A percentile compares a stretch with the other conserved stretches of the same genome.
Evolutionary conservation across 371 early-diverging fungal genomes (phyloP).

Genomic region (Haplosporangium sp.): DNA sequence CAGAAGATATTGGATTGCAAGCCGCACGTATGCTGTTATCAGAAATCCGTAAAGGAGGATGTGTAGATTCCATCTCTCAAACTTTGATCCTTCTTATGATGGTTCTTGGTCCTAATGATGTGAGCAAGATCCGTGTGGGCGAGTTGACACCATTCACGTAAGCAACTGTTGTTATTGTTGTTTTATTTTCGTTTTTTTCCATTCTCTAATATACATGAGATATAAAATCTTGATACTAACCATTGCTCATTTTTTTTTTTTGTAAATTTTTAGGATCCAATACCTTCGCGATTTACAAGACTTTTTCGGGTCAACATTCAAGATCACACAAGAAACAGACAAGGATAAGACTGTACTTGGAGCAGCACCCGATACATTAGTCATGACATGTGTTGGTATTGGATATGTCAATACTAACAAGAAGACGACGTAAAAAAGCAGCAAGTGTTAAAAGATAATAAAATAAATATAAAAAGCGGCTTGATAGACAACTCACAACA

Average conservation of each 20-base stretch:
- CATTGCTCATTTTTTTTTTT: conserved; percentile 1
- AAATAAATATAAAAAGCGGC: too few relatives aligned
- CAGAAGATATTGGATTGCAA: conserved; percentile 89
- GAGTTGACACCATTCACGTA: conserved; percentile 87
- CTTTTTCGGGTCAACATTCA: conserved; percentile 92
- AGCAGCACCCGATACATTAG: conserved; percentile 69
- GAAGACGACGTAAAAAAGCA: conserved; percentile 77
- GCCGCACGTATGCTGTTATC: conserved; percentile 83
- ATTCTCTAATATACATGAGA: too few relatives aligned
- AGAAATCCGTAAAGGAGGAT: conserved; percentile 91
- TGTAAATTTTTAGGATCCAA: conserved; percentile 72
- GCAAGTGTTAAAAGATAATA: too few relatives aligned
- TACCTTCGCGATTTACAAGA: conserved; percentile 89
- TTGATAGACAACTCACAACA: too few relatives aligned
- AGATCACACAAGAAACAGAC: conserved; percentile 82
- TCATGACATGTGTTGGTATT: conserved; percentile 90
- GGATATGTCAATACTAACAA: conserved; percentile 92
- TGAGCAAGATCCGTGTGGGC: conserved; percentile 90
- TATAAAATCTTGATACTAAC: too few relatives aligned
- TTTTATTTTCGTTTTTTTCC: not conserved
- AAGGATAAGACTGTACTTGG: conserved; percentile 44
- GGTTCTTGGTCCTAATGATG: conserved; percentile 94
- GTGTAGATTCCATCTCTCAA: conserved; percentile 90
- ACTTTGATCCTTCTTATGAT: conserved; percentile 88
- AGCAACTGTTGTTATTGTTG: conserved; percentile 45